Percentiles rank a stretch among this genome's conserved stretches.
Evolutionary conservation across 73 alveolate species (phyloP).

Genomic region (Diophrys appendiculata): DNA sequence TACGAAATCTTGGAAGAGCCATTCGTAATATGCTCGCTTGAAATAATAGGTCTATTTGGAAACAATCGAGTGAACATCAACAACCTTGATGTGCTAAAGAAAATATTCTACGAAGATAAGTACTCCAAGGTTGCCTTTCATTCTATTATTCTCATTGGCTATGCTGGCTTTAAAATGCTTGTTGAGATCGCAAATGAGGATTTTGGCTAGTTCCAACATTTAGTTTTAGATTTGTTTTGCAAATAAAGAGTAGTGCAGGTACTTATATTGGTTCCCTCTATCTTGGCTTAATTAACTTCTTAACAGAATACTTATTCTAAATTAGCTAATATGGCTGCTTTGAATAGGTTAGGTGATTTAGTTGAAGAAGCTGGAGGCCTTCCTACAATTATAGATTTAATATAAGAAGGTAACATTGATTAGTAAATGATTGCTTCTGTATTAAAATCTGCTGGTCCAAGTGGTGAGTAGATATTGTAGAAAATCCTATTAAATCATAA

Average conservation of each 20-base stretch:
- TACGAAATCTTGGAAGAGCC: slow-evolving; percentile 78
- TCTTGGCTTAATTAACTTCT: slow-evolving; percentile 67
- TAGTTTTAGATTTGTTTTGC: slow-evolving; percentile 49
- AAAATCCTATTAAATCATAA: slow-evolving; percentile 71
- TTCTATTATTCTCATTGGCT: slow-evolving; percentile 76
- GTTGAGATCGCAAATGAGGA: slow-evolving; percentile 85
- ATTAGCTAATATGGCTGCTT: slow-evolving; percentile 78
- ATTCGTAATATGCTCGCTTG: slow-evolving; percentile 66
- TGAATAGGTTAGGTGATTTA: slow-evolving; percentile 83
- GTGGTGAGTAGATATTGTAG: slow-evolving; percentile 80
- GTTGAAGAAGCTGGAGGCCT: slow-evolving; percentile 83
- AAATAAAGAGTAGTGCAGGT: slow-evolving; percentile 63
- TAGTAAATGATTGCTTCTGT: slow-evolving; percentile 83
- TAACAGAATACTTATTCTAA: slow-evolving; percentile 71
- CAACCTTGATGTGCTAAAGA: too few relatives aligned
- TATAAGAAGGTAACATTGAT: slow-evolving; percentile 88
- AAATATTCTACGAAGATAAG: too few relatives aligned
- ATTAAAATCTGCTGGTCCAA: slow-evolving; percentile 73
- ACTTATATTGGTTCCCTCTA: slow-evolving; percentile 79
- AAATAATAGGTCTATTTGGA: slow-evolving; percentile 74
- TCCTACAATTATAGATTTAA: slow-evolving; percentile 62
- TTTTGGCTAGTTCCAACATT: slow-evolving; percentile 71
- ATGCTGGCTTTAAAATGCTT: slow-evolving; percentile 73
- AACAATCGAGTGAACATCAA: too few relatives aligned
- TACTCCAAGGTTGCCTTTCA: too few relatives aligned